phyloP scores from a whole-genome alignment of 768 basidiomycete genomes.

The Terana coerulea region DNA sequence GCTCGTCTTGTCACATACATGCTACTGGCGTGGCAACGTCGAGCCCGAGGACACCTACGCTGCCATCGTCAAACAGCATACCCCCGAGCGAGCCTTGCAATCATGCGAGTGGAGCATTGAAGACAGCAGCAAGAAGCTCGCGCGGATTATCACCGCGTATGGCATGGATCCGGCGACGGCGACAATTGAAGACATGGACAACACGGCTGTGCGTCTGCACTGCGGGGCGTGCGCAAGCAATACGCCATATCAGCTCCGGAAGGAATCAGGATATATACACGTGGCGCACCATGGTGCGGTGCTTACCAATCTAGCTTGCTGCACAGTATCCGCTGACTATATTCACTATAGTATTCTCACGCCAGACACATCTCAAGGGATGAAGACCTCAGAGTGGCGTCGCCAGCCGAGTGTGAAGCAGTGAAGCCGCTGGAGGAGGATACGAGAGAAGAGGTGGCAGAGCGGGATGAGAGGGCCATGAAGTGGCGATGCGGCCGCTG shows the following conservation, averaged over 20 bases:
- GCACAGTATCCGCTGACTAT: too few species aligned
- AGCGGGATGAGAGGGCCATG: neutral
- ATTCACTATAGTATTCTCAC: neutral
- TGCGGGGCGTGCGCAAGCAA: neutral
- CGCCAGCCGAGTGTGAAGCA: neutral
- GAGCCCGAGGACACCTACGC: neutral
- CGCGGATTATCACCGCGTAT: neutral
- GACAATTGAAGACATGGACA: too few species aligned
- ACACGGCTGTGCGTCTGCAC: too few species aligned
- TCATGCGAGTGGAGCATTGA: neutral
- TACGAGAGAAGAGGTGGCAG: neutral
- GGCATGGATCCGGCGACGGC: too few species aligned
- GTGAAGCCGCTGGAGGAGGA: neutral
- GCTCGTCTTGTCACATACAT: neutral
- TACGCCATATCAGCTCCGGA: neutral
- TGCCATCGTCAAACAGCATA: neutral
- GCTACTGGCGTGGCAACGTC: neutral
- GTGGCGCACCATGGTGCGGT: neutral
- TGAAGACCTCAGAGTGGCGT: neutral
- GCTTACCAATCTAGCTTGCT: too few species aligned
- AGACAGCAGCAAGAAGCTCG: too few species aligned
- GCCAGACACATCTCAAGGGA: neutral
- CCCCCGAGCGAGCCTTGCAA: neutral
- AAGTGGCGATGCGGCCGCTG: neutral
- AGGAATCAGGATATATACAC: neutral